Conservation (phyloP, 208 protist genomes). For the Trypanosoma boissoni region DNA sequence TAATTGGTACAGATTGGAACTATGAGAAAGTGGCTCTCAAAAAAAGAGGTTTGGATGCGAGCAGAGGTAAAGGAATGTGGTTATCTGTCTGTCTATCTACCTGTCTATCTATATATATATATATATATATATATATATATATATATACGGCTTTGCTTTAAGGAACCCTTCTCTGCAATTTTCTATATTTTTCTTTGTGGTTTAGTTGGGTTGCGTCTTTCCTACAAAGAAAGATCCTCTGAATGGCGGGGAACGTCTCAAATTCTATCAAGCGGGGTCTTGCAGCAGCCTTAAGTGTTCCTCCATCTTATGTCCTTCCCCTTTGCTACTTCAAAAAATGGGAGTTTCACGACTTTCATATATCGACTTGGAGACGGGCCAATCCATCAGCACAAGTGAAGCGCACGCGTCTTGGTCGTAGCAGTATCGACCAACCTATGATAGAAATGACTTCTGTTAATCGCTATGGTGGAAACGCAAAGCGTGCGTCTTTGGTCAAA, state of each 20-base stretch:
- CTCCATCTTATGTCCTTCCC: conserved; percentile 6
- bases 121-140: too few relatives aligned
- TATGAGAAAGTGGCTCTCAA: too few relatives aligned
- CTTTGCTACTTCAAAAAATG: conserved; percentile 24
- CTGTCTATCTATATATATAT: too few relatives aligned
- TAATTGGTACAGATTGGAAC: too few relatives aligned
- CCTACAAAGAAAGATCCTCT: too few relatives aligned
- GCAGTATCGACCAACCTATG: conserved; percentile 21
- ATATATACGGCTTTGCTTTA: too few relatives aligned
- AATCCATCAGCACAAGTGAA: conserved; percentile 22
- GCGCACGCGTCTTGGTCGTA: conserved; percentile 24
- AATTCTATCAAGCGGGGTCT: not conserved
- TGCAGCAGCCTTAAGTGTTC: conserved; percentile 2
- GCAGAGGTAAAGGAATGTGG: too few relatives aligned
- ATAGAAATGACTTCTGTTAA: conserved; percentile 30
- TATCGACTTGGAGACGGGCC: conserved; percentile 11
- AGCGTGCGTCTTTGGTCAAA: conserved; percentile 16
- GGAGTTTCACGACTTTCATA: conserved; percentile 29
- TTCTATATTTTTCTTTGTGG: too few relatives aligned
- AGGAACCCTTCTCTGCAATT: too few relatives aligned
- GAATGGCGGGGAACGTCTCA: not conserved
- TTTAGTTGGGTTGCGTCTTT: too few relatives aligned
- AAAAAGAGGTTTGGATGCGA: too few relatives aligned
- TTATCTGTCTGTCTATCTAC: too few relatives aligned
- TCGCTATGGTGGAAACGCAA: conserved; percentile 21